A percentile compares a stretch with the other conserved stretches of the same genome.
Conservation (phyloP, 352 stramenopile genomes). For the Phytophthora sansomeana region DNA sequence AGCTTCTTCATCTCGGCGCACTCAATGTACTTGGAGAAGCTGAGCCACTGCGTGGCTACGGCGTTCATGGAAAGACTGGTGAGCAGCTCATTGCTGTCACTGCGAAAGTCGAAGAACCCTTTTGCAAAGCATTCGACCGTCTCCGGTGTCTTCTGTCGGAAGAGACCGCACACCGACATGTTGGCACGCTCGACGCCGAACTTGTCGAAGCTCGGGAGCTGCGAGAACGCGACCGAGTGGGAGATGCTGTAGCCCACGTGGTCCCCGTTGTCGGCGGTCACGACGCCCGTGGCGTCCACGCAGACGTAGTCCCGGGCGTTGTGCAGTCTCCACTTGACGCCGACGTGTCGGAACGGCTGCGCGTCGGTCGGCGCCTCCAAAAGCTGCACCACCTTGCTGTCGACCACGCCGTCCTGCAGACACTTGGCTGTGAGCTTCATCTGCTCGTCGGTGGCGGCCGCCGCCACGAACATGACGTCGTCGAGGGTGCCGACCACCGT, state of each 20-base stretch:
- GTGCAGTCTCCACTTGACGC: conserved; percentile 66
- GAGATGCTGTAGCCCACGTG: conserved; percentile 42
- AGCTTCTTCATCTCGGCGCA: conserved; percentile 77
- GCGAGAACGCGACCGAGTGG: conserved; percentile 44
- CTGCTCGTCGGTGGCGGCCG: conserved; percentile 45
- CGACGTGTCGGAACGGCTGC: conserved; percentile 63
- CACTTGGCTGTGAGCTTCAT: conserved; percentile 58
- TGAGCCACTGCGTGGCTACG: conserved; percentile 53
- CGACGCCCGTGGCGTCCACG: conserved; percentile 39
- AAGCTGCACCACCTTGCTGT: conserved; percentile 64
- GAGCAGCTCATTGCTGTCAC: conserved; percentile 51
- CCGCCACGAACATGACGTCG: conserved; percentile 40
- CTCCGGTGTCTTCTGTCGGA: conserved; percentile 44
- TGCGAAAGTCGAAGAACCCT: conserved; percentile 53
- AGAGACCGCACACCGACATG: conserved; percentile 58
- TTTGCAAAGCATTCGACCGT: conserved; percentile 59
- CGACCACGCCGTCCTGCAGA: conserved; percentile 50
- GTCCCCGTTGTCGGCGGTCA: conserved; percentile 24
- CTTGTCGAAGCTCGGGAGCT: conserved; percentile 62
- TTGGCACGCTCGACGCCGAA: conserved; percentile 72
- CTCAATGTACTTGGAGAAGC: conserved; percentile 41
- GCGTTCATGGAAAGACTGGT: conserved; percentile 49
- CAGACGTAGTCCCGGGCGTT: conserved; percentile 64
- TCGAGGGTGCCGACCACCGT: conserved; percentile 31
- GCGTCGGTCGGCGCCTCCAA: conserved; percentile 44